Conservation (phyloP, 768 basidiomycete genomes). For the Auricularia cornea region DNA sequence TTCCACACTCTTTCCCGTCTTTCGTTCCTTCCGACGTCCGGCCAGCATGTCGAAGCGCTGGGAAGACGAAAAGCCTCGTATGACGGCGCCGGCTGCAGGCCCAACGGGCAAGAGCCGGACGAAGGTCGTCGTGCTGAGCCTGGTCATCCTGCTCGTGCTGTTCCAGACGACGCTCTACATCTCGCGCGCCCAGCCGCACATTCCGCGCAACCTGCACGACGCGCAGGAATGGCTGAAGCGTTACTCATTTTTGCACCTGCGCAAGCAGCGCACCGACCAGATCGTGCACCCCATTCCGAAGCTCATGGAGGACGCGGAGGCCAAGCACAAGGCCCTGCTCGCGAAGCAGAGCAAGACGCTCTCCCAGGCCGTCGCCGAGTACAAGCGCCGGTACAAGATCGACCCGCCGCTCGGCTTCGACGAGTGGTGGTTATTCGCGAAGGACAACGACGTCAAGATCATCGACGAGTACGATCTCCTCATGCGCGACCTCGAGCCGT, state of each 20-base stretch:
- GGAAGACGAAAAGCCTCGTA: not conserved
- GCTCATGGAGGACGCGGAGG: constrained; percentile 78
- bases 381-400: constrained; percentile 65
- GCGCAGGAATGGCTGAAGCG: not conserved
- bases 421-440: constrained; percentile 78
- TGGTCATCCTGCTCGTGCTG: not conserved
- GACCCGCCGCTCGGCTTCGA: constrained; percentile 88
- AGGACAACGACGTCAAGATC: constrained; percentile 63
- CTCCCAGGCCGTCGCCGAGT: constrained; percentile 70
- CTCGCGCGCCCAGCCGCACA: not conserved
- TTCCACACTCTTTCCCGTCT: too few species aligned
- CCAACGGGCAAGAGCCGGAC: not conserved
- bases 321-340: constrained; percentile 57
- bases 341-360: constrained; percentile 73
- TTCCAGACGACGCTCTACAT: constrained; percentile 1
- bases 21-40: too few species aligned
- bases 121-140: constrained; percentile 1
- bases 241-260: not conserved
- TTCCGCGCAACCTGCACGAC: not conserved
- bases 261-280: not conserved
- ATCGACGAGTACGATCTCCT: constrained; percentile 86
- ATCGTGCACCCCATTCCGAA: constrained; percentile 68
- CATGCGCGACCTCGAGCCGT: constrained; percentile 74
- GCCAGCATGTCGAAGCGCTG: not conserved
- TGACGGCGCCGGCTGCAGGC: not conserved